phyloP scores from a whole-genome alignment of 257 asterid species.

The Forsythia viridissima region DNA sequence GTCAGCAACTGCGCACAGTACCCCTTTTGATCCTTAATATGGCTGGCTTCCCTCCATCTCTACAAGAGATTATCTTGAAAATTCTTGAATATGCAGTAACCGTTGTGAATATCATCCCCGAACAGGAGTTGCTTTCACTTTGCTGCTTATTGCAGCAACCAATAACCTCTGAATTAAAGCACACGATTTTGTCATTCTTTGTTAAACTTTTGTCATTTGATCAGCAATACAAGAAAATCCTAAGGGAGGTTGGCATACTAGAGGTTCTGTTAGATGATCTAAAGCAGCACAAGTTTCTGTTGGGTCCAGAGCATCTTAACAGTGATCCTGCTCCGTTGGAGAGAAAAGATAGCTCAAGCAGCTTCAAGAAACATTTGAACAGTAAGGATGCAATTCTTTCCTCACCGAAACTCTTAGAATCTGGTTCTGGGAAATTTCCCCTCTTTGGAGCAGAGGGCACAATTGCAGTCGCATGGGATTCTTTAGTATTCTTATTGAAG shows the following conservation, averaged over 20 bases:
- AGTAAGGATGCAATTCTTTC: conserved; percentile 85
- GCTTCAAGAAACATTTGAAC: conserved; percentile 84
- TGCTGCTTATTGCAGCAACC: conserved; percentile 97
- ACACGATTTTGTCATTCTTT: conserved; percentile 79
- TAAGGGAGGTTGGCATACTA: conserved; percentile 95
- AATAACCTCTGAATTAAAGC: conserved; percentile 74
- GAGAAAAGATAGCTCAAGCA: conserved; percentile 68
- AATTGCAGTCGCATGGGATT: conserved; percentile 84
- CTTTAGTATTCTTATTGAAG: conserved; percentile 83
- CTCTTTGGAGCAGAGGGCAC: conserved; percentile 87
- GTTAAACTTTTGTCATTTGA: conserved; percentile 95
- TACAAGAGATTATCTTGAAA: conserved; percentile 94
- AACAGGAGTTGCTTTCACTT: conserved; percentile 95
- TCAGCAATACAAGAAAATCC: conserved; percentile 94
- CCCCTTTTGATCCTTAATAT: conserved; percentile 95
- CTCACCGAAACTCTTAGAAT: conserved; percentile 84
- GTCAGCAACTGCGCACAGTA: conserved; percentile 93
- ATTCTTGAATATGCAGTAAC: conserved; percentile 98
- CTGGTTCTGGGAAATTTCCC: conserved; percentile 77
- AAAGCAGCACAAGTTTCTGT: conserved; percentile 75
- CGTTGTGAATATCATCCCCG: conserved; percentile 94
- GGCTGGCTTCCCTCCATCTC: conserved; percentile 85
- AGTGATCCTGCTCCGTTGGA: conserved; percentile 57
- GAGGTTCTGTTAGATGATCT: conserved; percentile 97
- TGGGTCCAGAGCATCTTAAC: conserved; percentile 64